Evolutionary conservation across 208 protist species (phyloP).

Genomic region (Acanthamoeba triangularis): DNA sequence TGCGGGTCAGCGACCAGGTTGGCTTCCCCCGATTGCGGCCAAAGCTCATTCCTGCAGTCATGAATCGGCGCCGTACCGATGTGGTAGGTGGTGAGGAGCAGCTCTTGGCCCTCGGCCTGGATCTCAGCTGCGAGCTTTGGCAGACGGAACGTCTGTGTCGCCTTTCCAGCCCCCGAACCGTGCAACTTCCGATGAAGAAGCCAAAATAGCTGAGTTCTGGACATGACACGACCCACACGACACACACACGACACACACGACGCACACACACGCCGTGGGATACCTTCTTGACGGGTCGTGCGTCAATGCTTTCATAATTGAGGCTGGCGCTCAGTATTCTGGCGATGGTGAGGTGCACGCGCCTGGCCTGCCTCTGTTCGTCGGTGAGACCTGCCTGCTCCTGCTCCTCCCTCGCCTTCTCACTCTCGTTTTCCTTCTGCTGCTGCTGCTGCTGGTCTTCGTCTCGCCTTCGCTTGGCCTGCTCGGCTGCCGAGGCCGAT

Average conservation of each 20-base stretch:
- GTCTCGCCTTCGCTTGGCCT: neutral
- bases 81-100: neutral
- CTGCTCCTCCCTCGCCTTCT: neutral
- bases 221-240: no score
- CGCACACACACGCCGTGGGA: neutral
- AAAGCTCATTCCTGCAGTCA: neutral
- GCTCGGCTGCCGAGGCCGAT: neutral
- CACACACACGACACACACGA: no score
- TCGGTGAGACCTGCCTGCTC: neutral
- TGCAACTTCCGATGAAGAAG: neutral
- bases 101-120: neutral
- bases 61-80: neutral
- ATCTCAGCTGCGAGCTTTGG: slow-evolving; percentile 35
- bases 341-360: neutral
- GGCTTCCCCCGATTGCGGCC: no score
- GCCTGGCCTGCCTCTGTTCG: neutral
- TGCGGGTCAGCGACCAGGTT: neutral
- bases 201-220: no score
- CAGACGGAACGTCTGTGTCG: neutral
- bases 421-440: neutral
- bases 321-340: neutral
- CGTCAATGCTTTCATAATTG: neutral
- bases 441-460: neutral
- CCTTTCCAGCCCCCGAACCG: neutral
- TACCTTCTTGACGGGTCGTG: neutral